A percentile compares a stretch with the other conserved stretches of the same genome.
Evolutionary conservation across 192 early-diverging fungal genomes (phyloP).

Genomic region (Coemansia sp.): DNA sequence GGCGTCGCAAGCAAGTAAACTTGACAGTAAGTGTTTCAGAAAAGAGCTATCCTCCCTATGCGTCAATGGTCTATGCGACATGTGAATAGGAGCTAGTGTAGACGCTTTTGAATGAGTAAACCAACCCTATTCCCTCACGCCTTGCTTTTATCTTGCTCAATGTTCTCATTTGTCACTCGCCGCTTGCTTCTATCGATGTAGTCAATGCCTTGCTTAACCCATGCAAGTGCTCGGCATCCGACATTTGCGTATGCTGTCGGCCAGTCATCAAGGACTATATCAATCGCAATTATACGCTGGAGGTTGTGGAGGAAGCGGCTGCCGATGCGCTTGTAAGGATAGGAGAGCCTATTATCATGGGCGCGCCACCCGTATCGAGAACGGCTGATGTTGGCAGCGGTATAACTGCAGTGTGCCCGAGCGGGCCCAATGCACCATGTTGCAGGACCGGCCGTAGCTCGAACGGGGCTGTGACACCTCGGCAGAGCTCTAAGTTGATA

Average conservation of each 20-base stretch:
- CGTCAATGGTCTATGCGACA: background rate
- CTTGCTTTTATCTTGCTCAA: background rate
- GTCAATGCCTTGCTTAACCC: slow-evolving; percentile 54
- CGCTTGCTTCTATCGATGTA: slow-evolving; percentile 6
- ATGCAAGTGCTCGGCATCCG: slow-evolving; percentile 37
- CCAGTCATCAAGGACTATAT: slow-evolving; percentile 38
- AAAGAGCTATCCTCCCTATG: background rate
- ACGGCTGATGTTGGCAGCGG: background rate
- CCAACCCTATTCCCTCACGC: background rate
- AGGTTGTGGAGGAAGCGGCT: slow-evolving; percentile 35
- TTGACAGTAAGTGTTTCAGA: slow-evolving; percentile 7
- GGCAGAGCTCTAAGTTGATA: background rate
- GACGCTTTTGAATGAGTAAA: background rate
- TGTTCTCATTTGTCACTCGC: background rate
- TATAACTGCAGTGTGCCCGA: background rate
- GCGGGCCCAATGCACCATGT: slow-evolving; percentile 16
- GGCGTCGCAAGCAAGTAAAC: background rate
- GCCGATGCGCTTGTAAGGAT: slow-evolving; percentile 10
- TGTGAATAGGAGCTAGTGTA: background rate
- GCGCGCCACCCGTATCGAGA: slow-evolving; percentile 1
- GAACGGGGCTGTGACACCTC: background rate
- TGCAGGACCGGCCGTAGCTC: slow-evolving; percentile 6
- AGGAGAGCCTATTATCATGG: background rate
- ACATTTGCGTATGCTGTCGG: slow-evolving; percentile 49
- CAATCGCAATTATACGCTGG: slow-evolving; percentile 31